phyloP scores from a whole-genome alignment of 2,329 filamentous ascomycete genomes.

The Neocatenulostroma microsporum region DNA sequence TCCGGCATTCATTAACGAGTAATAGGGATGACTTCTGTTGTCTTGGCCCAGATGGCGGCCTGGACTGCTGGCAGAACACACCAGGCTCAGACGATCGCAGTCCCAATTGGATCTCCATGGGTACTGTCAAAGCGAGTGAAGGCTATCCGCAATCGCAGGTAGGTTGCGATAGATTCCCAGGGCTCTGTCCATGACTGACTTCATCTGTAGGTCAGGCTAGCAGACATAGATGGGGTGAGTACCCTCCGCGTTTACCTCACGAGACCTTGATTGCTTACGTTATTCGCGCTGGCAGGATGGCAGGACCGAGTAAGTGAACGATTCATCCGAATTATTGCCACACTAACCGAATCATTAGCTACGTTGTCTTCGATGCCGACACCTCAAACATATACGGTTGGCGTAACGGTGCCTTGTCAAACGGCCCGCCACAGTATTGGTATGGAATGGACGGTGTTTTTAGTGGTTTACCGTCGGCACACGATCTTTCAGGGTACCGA shows the following conservation, averaged over 20 bases:
- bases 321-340: neutral
- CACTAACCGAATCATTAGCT: neutral
- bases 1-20: neutral
- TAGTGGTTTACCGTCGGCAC: constrained; percentile 2
- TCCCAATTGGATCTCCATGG: constrained; percentile 5
- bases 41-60: constrained; percentile 7
- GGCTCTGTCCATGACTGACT: neutral
- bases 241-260: too few species aligned
- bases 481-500: constrained; percentile 3
- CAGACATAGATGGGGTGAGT: constrained; percentile 10
- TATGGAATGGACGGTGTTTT: constrained; percentile 5
- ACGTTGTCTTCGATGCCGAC: constrained; percentile 7
- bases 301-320: constrained; percentile 1
- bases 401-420: constrained; percentile 6
- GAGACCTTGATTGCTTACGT: too few species aligned
- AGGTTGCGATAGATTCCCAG: neutral
- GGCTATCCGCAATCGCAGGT: constrained; percentile 7
- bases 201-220: constrained; percentile 3
- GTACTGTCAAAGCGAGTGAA: constrained; percentile 8
- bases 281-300: too few species aligned
- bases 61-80: constrained; percentile 8
- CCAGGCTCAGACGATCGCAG: constrained; percentile 1
- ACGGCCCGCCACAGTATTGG: constrained; percentile 5
- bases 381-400: constrained; percentile 8
- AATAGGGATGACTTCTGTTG: constrained; percentile 8